These are phyloP conservation scores for Macadamia integrifolia DNA, from an alignment of 164 flowering plant genomes.

Conservation along the genomic window DNA sequence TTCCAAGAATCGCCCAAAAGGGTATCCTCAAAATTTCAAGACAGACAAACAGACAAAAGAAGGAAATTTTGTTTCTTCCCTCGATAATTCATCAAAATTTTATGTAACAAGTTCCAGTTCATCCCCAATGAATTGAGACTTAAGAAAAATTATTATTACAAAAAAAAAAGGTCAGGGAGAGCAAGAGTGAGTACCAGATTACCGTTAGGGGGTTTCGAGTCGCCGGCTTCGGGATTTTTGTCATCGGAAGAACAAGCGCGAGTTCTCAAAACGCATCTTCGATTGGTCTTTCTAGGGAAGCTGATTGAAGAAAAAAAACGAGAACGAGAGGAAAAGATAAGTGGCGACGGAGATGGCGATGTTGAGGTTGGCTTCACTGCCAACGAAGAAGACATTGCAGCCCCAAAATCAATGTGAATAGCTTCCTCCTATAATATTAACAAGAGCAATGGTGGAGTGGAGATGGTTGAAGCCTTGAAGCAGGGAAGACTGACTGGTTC, in stretches of 20 bases:
- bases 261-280: conserved; percentile 25
- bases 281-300: conserved; percentile 16
- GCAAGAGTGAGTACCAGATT: conserved; percentile 30
- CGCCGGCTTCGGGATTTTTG: conserved; percentile 27
- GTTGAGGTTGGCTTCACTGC: background rate
- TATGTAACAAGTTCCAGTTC: too few species aligned
- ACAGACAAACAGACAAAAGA: too few species aligned
- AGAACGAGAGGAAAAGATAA: conserved; percentile 11
- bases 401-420: too few species aligned
- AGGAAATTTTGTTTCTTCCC: too few species aligned
- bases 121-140: too few species aligned
- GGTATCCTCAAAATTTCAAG: too few species aligned
- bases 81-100: too few species aligned
- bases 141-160: too few species aligned
- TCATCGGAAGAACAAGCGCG: conserved; percentile 34
- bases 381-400: conserved; percentile 2
- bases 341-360: conserved; percentile 15
- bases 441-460: background rate
- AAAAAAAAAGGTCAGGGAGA: too few species aligned
- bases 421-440: background rate
- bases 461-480: too few species aligned
- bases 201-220: conserved; percentile 54
- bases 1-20: too few species aligned
- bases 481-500: too few species aligned
- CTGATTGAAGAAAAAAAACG: conserved; percentile 19